These are phyloP conservation scores for Dissophora globulifera DNA, from an alignment of 192 early-diverging fungal species.

Conservation along the genomic window DNA sequence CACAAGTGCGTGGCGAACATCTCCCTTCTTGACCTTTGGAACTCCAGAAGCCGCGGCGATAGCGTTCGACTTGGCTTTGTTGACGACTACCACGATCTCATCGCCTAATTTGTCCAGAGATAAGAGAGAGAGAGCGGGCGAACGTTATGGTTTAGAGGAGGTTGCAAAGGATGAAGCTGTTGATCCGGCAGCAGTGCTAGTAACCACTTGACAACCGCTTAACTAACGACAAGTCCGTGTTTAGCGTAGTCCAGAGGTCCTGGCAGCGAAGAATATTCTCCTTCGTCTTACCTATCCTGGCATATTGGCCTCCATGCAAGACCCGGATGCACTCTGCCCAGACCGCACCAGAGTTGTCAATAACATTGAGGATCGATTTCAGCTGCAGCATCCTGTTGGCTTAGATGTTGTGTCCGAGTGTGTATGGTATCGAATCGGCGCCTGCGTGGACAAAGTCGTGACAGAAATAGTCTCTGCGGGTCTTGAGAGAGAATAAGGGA, in stretches of 20 bases:
- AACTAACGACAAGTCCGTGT: too few species aligned
- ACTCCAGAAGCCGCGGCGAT: constrained; percentile 74
- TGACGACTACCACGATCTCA: constrained; percentile 96
- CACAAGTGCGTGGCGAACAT: constrained; percentile 90
- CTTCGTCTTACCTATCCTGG: constrained; percentile 71
- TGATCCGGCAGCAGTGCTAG: too few species aligned
- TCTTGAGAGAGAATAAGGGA: constrained; percentile 8
- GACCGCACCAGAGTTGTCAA: constrained; percentile 97
- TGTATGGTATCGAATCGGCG: not conserved
- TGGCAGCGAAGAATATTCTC: too few species aligned
- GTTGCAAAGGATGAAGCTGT: not conserved
- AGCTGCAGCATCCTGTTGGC: constrained; percentile 76
- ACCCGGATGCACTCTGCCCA: constrained; percentile 96
- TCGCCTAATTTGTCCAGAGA: constrained; percentile 68
- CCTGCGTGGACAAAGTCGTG: too few species aligned
- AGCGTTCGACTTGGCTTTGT: constrained; percentile 86
- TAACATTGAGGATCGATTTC: constrained; percentile 87
- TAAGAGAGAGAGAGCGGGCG: not conserved
- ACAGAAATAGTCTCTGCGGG: too few species aligned
- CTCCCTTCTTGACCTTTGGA: constrained; percentile 84
- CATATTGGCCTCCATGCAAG: constrained; percentile 80
- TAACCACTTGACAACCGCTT: too few species aligned
- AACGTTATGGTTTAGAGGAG: not conserved
- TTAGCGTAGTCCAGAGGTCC: too few species aligned
- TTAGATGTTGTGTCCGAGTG: not conserved